A percentile compares a stretch with the other conserved stretches of the same genome.
These are phyloP conservation scores for Psidium friedrichsthalianum DNA, from an alignment of 345 rosid genomes.

Conservation along the genomic window DNA sequence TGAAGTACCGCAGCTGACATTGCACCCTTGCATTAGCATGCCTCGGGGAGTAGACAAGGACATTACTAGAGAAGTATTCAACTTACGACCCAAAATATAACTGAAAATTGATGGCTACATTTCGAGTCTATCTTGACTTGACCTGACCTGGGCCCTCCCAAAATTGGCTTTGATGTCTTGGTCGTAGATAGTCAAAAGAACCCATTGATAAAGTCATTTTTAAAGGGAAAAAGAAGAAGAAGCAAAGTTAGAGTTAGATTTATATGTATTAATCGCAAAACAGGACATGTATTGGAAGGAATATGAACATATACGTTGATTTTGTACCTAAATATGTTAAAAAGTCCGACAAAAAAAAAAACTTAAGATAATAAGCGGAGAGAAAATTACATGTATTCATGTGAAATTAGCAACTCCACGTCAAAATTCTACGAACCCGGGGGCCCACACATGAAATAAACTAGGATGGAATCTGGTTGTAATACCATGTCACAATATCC, in stretches of 20 bases:
- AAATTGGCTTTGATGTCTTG: background rate
- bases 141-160: background rate
- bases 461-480: fast-evolving
- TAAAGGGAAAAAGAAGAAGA: background rate
- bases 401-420: background rate
- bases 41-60: background rate
- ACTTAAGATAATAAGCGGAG: background rate
- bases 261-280: background rate
- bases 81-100: background rate
- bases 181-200: background rate
- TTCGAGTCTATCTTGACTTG: background rate
- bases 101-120: background rate
- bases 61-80: background rate
- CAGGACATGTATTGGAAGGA: background rate
- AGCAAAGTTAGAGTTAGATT: background rate
- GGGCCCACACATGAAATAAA: background rate
- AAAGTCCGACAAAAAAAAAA: too few relatives aligned
- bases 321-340: background rate
- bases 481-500: background rate
- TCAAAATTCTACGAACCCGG: background rate
- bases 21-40: background rate
- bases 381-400: background rate
- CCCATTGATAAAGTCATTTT: background rate
- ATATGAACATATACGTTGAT: background rate
- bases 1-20: background rate